Evolutionary conservation across 176 grass and related monocot genomes (phyloP).

Genomic region (Luzula sylvatica): DNA sequence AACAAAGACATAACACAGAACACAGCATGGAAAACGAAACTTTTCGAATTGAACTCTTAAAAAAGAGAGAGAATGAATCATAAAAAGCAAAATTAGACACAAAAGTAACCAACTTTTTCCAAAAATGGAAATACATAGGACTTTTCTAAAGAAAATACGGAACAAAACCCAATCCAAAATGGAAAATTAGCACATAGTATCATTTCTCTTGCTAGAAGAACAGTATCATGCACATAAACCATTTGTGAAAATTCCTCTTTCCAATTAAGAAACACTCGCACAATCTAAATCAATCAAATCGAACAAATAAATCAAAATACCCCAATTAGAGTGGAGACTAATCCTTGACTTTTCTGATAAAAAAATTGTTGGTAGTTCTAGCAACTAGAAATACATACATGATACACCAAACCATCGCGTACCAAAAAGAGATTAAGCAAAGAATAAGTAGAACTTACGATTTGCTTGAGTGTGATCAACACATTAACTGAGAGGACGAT

Average conservation of each 20-base stretch:
- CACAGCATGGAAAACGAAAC: too few relatives aligned
- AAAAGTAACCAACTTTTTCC: not conserved
- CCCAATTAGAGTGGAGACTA: not conserved
- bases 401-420: not conserved
- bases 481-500: not conserved
- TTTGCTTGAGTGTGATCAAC: not conserved
- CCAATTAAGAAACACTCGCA: not conserved
- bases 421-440: not conserved
- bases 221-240: not conserved
- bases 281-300: constrained; percentile 4
- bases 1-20: too few relatives aligned
- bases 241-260: not conserved
- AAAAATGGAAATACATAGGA: too few relatives aligned
- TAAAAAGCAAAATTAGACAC: not conserved
- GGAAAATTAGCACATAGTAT: not conserved
- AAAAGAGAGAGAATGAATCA: not conserved
- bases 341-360: not conserved
- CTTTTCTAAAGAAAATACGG: too few relatives aligned
- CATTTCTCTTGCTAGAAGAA: not conserved
- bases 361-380: not conserved
- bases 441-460: not conserved
- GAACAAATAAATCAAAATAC: not conserved
- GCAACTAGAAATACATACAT: not conserved
- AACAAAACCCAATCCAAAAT: not conserved
- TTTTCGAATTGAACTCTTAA: too few relatives aligned